These are phyloP conservation scores for Phytophthora crassamura DNA, from an alignment of 352 stramenopile genomes.

Conservation along the genomic window DNA sequence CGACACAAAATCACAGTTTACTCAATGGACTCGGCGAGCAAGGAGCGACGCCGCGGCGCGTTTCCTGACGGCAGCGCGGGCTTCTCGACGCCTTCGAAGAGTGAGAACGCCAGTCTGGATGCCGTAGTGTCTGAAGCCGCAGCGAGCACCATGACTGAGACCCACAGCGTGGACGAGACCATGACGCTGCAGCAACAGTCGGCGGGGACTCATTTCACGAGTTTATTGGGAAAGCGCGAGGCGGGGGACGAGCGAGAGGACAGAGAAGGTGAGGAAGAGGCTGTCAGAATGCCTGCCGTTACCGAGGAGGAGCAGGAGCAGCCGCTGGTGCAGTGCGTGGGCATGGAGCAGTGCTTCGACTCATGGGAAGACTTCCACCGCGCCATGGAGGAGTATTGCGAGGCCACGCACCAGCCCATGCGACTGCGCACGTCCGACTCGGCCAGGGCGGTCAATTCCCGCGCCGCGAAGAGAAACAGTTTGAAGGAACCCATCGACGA, in stretches of 20 bases:
- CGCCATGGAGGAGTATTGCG: constrained; percentile 82
- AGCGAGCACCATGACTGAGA: background rate
- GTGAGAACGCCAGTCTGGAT: constrained; percentile 12
- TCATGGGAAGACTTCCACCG: constrained; percentile 87
- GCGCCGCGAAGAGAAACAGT: constrained; percentile 84
- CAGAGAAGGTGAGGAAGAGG: constrained; percentile 55
- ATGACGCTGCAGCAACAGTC: constrained; percentile 34
- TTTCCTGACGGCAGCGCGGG: constrained; percentile 23
- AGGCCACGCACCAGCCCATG: constrained; percentile 82
- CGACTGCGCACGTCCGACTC: constrained; percentile 82
- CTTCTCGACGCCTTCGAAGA: constrained; percentile 31
- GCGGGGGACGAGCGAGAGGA: constrained; percentile 70
- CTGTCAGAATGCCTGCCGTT: constrained; percentile 56
- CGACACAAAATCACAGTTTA: no score
- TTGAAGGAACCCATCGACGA: constrained; percentile 88
- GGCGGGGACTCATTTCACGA: constrained; percentile 49
- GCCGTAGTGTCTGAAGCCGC: constrained; percentile 3
- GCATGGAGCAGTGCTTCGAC: constrained; percentile 80
- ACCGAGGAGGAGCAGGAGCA: constrained; percentile 64
- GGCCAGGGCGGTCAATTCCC: constrained; percentile 78
- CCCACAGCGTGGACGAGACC: constrained; percentile 19
- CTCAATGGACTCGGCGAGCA: constrained; percentile 36
- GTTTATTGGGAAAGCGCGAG: constrained; percentile 68
- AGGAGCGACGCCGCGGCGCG: constrained; percentile 31
- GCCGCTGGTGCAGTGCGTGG: constrained; percentile 70